phyloP scores from a whole-genome alignment of 2,329 filamentous ascomycete genomes.

The Colletotrichum sp. region DNA sequence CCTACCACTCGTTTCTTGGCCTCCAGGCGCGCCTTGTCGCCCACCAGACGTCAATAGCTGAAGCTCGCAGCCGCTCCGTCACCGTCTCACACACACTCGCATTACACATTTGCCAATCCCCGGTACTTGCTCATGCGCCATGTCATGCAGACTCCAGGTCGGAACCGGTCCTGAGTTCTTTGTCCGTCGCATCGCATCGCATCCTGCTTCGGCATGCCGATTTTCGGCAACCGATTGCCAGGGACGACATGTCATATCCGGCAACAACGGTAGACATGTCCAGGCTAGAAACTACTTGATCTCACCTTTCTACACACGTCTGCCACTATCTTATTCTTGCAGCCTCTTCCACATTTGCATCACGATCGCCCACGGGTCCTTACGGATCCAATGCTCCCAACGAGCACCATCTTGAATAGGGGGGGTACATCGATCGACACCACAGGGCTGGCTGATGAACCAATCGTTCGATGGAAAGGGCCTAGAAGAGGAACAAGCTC shows the following conservation, averaged over 20 bases:
- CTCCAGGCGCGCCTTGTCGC: background rate
- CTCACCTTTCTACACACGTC: background rate
- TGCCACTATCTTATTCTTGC: background rate
- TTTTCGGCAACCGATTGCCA: background rate
- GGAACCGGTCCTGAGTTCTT: background rate
- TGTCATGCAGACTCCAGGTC: slow-evolving; percentile 4
- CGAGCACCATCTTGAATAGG: background rate
- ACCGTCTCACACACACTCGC: background rate
- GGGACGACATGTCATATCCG: background rate
- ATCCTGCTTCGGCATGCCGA: slow-evolving; percentile 4
- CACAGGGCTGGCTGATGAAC: slow-evolving; percentile 24
- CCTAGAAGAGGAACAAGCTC: slow-evolving; percentile 33
- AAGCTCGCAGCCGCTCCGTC: background rate
- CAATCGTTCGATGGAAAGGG: slow-evolving; percentile 28
- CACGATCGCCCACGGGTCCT: background rate
- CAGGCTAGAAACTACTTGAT: background rate
- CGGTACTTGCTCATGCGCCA: slow-evolving; percentile 11
- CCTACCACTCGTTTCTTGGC: background rate
- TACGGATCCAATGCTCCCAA: background rate
- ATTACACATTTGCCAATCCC: background rate
- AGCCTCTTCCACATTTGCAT: background rate
- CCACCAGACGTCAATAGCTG: background rate
- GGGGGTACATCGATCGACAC: slow-evolving; percentile 19
- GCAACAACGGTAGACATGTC: background rate
- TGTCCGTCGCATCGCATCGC: background rate